Evolutionary conservation across 1,284 basidiomycete species (phyloP).

Genomic region (Neolentinus lepideus): DNA sequence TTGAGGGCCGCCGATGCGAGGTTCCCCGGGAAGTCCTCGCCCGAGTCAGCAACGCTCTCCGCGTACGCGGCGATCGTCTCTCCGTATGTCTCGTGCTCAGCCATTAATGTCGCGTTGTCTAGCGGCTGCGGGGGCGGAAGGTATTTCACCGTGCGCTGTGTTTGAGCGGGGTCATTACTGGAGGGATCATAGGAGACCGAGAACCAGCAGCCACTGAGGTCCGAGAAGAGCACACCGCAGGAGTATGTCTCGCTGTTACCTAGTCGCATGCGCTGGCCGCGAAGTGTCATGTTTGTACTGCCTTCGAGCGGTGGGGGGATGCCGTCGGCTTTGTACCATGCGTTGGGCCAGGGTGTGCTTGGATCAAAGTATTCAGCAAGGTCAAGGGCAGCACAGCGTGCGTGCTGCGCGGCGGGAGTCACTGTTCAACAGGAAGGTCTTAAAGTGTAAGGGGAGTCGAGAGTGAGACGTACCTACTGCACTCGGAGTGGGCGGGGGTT

Average conservation of each 20-base stretch:
- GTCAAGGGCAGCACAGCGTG: slow-evolving; percentile 27
- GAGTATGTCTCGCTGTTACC: slow-evolving; percentile 26
- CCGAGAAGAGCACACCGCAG: slow-evolving; percentile 35
- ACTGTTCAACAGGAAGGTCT: neutral
- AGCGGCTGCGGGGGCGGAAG: slow-evolving; percentile 30
- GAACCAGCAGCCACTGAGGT: slow-evolving; percentile 44
- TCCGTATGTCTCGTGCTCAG: slow-evolving; percentile 41
- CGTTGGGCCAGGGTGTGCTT: slow-evolving; percentile 29
- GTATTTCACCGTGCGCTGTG: slow-evolving; percentile 29
- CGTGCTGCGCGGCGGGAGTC: slow-evolving; percentile 15
- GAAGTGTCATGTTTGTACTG: slow-evolving; percentile 19
- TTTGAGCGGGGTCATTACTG: slow-evolving; percentile 25
- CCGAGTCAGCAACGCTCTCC: slow-evolving; percentile 34
- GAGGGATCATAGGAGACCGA: slow-evolving; percentile 27
- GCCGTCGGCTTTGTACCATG: slow-evolving; percentile 33
- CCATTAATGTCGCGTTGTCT: slow-evolving; percentile 25
- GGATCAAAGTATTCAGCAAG: slow-evolving; percentile 37
- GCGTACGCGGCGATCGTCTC: slow-evolving; percentile 41
- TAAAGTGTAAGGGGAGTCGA: neutral
- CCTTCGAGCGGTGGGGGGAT: slow-evolving; percentile 30
- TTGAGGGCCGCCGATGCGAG: slow-evolving; percentile 44
- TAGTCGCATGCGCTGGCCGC: slow-evolving; percentile 20
- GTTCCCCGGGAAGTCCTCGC: slow-evolving; percentile 24
- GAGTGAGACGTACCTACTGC: neutral
- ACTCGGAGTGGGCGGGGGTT: neutral